Conservation (phyloP, 495 filamentous ascomycete species). For the Podospora bellae-mahoneyi region DNA sequence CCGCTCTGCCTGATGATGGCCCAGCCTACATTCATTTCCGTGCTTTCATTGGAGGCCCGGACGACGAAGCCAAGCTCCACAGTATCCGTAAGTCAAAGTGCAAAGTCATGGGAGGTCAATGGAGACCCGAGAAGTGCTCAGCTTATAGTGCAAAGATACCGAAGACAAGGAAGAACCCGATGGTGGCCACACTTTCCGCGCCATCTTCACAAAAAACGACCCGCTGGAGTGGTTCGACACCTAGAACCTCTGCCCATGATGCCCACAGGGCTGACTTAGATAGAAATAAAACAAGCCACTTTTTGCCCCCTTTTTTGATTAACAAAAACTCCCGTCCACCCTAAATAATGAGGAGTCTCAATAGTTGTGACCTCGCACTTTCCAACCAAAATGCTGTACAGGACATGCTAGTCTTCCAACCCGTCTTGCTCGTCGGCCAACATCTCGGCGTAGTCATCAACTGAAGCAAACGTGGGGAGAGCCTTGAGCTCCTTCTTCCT, state of each 20-base stretch:
- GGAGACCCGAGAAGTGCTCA: neutral
- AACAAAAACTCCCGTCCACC: neutral
- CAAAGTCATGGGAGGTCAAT: conserved; percentile 39
- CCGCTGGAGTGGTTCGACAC: conserved; percentile 57
- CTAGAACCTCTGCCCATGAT: conserved; percentile 19
- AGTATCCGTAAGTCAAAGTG: conserved; percentile 37
- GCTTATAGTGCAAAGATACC: conserved; percentile 10
- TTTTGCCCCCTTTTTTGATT: neutral
- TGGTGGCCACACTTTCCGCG: conserved; percentile 47
- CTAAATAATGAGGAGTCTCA: neutral
- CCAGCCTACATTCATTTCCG: conserved; percentile 50
- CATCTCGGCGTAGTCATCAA: conserved; percentile 89
- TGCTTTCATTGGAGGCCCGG: conserved; percentile 47
- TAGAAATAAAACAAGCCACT: conserved; percentile 1
- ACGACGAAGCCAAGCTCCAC: conserved; percentile 48
- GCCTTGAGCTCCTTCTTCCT: conserved; percentile 81
- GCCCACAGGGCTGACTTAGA: neutral
- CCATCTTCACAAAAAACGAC: conserved; percentile 52
- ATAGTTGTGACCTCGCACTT: neutral
- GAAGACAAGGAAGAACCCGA: conserved; percentile 38
- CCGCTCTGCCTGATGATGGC: conserved; percentile 39
- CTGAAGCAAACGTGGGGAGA: conserved; percentile 87
- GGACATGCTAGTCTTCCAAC: conserved; percentile 21
- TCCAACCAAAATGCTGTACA: neutral
- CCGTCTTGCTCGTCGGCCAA: conserved; percentile 70